Evolutionary conservation across 176 grass and related monocot genomes (phyloP).

Genomic region (Oryza meyeriana): DNA sequence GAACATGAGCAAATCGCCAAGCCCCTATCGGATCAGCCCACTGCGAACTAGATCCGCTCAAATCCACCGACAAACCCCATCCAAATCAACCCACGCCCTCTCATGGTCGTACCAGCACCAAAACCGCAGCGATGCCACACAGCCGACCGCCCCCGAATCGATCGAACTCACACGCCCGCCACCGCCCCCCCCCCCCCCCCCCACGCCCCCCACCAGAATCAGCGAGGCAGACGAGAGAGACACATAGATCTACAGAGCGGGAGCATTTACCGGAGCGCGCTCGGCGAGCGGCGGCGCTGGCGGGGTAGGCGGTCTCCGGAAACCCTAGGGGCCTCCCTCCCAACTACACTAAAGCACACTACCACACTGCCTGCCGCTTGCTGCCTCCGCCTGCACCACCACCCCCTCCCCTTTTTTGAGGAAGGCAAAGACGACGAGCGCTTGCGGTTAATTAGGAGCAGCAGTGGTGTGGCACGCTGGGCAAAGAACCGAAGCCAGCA

Average conservation of each 20-base stretch:
- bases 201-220: neutral
- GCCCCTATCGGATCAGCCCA: neutral
- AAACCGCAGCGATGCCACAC: neutral
- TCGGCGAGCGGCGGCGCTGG: neutral
- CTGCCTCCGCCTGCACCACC: conserved; percentile 15
- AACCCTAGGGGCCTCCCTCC: conserved; percentile 15
- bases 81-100: neutral
- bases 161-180: neutral
- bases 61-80: neutral
- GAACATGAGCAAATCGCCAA: neutral
- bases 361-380: neutral
- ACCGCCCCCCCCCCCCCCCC: too few species aligned
- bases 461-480: conserved; percentile 13
- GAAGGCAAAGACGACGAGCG: conserved; percentile 40
- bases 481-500: conserved; percentile 38
- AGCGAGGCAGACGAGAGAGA: neutral
- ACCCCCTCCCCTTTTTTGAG: conserved; percentile 34
- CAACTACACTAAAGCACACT: neutral
- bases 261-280: conserved; percentile 11
- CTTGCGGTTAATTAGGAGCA: conserved; percentile 47
- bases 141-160: neutral
- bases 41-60: conserved; percentile 14
- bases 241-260: conserved; percentile 22
- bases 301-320: neutral
- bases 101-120: neutral